Base-by-base conservation (phyloP, 345 rosid genomes). In the Camelina hispida region DNA sequence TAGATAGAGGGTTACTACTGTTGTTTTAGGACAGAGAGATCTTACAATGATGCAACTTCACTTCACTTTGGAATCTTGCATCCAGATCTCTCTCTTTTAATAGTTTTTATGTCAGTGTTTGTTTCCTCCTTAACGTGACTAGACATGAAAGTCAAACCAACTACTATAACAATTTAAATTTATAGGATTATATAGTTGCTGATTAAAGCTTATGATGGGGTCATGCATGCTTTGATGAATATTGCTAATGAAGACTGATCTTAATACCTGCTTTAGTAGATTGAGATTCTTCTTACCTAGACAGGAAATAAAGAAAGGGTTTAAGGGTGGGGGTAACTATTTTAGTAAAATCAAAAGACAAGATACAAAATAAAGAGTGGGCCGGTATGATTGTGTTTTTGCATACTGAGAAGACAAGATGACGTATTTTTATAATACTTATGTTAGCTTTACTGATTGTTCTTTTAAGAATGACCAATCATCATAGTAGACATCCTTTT, bases 11-110 rank as follows among this genome's bases (percentile, higher is more conserved):
- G 43, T 63, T 28, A 69, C 47, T 70, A 69, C 54, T 70, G 76
- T 77, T 71, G 76, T 69, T 58, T 28, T 58, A 37, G 25, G 40
- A 57, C 78, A 34, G 65, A 64, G 77, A 25, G 77, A 25, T 44
- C 68, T 44, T 63, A 63, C 68, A 63, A 10, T 63, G 54, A 54
- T 58, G 53, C 25, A 68, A 58, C 53, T 68, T 67, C 68, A 60
- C 62, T 73, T 73, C 54, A 34, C 1, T 67, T 75, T 75, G 69
- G 69, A 34, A 68, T 75, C 79, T 75, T 75, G 42, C 61, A 61
- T 23, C 28, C 62, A 52, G 42, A 61, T 61, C 79, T 68, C 74
- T 68, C 54, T 68, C 55, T 68, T 68, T 68, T 12, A 42, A 32
- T 68, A 61, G 79, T 60, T 18, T 68, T 34, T 8, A 16, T 76